Base-by-base conservation (phyloP, 164 flowering plant species). In the Vitis rotundifolia region DNA sequence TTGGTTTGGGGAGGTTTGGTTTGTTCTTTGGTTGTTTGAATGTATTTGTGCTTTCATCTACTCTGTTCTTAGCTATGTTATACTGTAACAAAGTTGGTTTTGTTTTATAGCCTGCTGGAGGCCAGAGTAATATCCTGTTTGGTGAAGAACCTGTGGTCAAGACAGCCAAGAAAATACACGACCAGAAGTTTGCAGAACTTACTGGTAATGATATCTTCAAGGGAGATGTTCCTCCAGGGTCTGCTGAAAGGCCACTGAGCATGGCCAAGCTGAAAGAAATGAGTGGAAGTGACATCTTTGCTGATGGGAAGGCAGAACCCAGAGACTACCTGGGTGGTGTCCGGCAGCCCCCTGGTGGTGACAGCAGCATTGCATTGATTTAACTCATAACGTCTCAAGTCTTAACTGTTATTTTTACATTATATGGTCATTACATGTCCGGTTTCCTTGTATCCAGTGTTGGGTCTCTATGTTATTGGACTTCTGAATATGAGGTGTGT, bases 311-410 rank as follows among this genome's bases (percentile, higher is more conserved):
- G 75, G 84, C 76, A 22, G 80, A 81, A 16, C 76, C 92, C 55
- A 68, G 93, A 50, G 97, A 88, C 69, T 84, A 85, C 80, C 68
- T 89, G 7, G 97, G 94, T 3, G 97, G 97, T 15, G 93, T 88
- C 15, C 97, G 98, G 75, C 82, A 91, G 78, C 98, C 97, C 63
- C 98, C 97, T 19, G 97, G 97, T 67, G 98, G 98, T 1, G 94
- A 86, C 70, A 94, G 98, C 91, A 91, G 91, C 88, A 92, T 91
- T 56, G 77, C 91, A 7, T 76, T 73, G 76, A 73, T 68, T 54
- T 74, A 56, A 71, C 47, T 57, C 11, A 11, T 52, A 57, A 9
- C 48, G 7, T 62, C 49, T 66, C 31, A 60, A 53, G 13, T 49
- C 8, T 31, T 11, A 11, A 37, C 44, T 37, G 44, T 37, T 37